These are phyloP conservation scores for Trapa bicornis DNA, from an alignment of 345 rosid genomes.

Conservation along the genomic window DNA sequence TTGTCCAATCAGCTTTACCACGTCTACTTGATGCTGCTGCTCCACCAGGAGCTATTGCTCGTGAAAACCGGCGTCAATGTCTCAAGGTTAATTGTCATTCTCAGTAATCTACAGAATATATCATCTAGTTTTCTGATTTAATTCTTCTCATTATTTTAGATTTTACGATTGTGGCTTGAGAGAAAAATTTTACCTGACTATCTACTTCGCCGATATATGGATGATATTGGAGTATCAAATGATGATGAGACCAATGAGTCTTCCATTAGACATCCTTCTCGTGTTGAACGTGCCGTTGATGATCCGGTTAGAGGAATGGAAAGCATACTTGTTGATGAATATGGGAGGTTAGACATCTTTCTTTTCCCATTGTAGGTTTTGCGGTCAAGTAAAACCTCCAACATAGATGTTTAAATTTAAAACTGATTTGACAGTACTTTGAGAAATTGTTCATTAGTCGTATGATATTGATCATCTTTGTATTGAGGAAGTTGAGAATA, in stretches of 20 bases:
- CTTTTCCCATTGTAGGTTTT: neutral
- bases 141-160: conserved; percentile 32
- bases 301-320: conserved; percentile 98
- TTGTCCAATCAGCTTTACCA: conserved; percentile 80
- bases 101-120: neutral
- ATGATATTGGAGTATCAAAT: conserved; percentile 69
- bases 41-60: conserved; percentile 71
- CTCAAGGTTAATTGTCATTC: conserved; percentile 42
- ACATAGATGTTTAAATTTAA: neutral
- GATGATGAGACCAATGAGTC: conserved; percentile 50
- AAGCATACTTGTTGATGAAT: conserved; percentile 96
- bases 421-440: neutral
- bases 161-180: conserved; percentile 81
- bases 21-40: conserved; percentile 94
- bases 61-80: conserved; percentile 95
- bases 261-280: conserved; percentile 71
- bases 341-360: conserved; percentile 61
- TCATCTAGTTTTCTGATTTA: neutral
- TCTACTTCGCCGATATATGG: conserved; percentile 60
- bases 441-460: neutral
- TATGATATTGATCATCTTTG: neutral
- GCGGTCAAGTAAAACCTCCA: neutral
- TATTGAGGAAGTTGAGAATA: neutral
- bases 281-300: conserved; percentile 80
- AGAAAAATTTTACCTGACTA: conserved; percentile 80